Evolutionary conservation across 441 rosid genomes (phyloP).

Genomic region (Populus hybrid): DNA sequence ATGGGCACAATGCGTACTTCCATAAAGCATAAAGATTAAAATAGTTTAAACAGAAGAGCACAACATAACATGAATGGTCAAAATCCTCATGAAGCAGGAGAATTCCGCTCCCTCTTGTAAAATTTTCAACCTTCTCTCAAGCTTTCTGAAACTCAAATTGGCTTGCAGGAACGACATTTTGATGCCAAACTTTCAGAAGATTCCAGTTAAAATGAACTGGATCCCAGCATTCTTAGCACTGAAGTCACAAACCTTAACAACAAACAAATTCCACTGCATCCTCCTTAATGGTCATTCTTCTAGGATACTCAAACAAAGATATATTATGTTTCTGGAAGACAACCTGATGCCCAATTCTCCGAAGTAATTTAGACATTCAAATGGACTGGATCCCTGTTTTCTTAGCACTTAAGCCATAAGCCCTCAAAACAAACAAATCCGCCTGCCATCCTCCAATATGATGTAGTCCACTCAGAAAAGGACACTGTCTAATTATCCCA

Average conservation of each 20-base stretch:
- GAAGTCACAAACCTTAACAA: not conserved
- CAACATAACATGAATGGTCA: not conserved
- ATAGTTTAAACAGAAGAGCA: not conserved
- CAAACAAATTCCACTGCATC: not conserved
- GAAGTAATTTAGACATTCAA: not conserved
- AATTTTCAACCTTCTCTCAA: not conserved
- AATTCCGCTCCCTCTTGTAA: not conserved
- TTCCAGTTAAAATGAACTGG: not conserved
- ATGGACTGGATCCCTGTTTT: not conserved
- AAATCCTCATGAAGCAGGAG: no score
- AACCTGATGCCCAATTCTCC: not conserved
- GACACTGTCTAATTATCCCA: not conserved
- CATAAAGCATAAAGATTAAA: not conserved
- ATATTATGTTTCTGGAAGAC: not conserved
- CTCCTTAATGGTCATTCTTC: not conserved
- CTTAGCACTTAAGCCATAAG: not conserved
- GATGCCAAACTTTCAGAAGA: not conserved
- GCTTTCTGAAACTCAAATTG: not conserved
- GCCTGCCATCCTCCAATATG: not conserved
- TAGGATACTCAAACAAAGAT: not conserved
- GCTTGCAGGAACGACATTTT: not conserved
- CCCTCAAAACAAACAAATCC: not conserved
- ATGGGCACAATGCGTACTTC: not conserved
- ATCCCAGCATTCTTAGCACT: not conserved
- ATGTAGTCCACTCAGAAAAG: not conserved